Percentiles rank a stretch among this genome's conserved stretches.
Evolutionary conservation across 2,329 filamentous ascomycete genomes (phyloP).

Genomic region (Nemania serpens): DNA sequence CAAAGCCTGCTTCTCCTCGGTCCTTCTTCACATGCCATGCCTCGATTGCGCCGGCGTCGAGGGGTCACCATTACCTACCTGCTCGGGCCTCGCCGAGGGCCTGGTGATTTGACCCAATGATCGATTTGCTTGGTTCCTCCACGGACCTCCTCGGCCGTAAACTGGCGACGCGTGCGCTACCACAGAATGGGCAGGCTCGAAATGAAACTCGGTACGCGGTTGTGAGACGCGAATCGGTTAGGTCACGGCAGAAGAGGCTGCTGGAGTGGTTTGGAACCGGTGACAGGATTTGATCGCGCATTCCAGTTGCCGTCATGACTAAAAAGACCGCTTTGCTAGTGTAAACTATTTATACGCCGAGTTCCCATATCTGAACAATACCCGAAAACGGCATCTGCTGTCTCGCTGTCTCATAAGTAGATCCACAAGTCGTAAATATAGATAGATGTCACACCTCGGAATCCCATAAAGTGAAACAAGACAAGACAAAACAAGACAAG

Average conservation of each 20-base stretch:
- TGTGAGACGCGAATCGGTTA: slow-evolving; percentile 2
- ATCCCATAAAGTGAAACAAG: neutral
- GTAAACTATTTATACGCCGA: slow-evolving; percentile 13
- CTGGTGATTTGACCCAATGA: neutral
- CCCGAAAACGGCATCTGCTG: slow-evolving; percentile 10
- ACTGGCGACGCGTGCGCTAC: neutral
- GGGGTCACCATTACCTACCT: slow-evolving; percentile 21
- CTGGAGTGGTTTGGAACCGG: slow-evolving; percentile 16
- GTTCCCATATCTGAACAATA: neutral
- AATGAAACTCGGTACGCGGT: neutral
- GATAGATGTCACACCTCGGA: too few species aligned
- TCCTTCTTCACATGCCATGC: slow-evolving; percentile 21
- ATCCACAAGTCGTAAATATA: neutral
- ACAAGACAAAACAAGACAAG: neutral
- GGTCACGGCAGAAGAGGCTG: slow-evolving; percentile 11
- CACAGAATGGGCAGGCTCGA: neutral
- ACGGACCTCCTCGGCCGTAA: neutral
- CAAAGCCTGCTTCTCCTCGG: slow-evolving; percentile 21
- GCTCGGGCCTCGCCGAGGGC: neutral
- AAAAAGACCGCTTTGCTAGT: slow-evolving; percentile 4
- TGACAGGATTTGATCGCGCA: neutral
- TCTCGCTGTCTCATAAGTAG: slow-evolving; percentile 12
- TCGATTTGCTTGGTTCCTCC: neutral
- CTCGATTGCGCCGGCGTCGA: slow-evolving; percentile 21
- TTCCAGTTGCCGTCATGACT: neutral